phyloP scores from a whole-genome alignment of 306 rosid species.

The Trifolium repens region DNA sequence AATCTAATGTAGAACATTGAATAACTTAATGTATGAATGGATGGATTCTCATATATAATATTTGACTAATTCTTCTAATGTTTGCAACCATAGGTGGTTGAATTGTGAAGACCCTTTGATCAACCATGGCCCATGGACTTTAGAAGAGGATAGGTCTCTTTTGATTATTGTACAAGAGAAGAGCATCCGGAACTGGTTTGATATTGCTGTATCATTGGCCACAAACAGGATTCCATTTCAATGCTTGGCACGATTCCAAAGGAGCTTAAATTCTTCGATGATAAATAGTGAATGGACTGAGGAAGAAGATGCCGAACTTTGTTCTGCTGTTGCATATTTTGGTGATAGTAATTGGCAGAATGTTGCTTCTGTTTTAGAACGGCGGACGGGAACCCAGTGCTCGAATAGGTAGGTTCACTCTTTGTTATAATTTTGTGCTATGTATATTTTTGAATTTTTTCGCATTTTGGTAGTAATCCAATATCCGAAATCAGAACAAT shows the following conservation, averaged over 20 bases:
- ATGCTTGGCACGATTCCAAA: conserved; percentile 88
- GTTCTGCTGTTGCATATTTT: conserved; percentile 64
- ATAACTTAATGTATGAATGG: conserved; percentile 17
- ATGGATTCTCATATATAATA: conserved; percentile 30
- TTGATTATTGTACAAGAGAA: conserved; percentile 62
- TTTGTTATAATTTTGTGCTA: conserved; percentile 18
- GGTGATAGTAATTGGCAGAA: conserved; percentile 84
- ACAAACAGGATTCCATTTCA: conserved; percentile 93
- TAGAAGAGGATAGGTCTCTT: conserved; percentile 74
- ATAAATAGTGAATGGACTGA: conserved; percentile 89
- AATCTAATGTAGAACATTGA: conserved; percentile 12
- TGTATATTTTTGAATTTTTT: neutral
- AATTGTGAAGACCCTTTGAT: conserved; percentile 93
- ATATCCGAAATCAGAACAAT: conserved; percentile 9
- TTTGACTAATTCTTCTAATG: conserved; percentile 31
- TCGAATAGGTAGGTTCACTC: conserved; percentile 81
- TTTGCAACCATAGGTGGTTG: conserved; percentile 73
- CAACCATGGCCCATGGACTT: conserved; percentile 69
- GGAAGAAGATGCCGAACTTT: conserved; percentile 85
- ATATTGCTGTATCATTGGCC: conserved; percentile 65
- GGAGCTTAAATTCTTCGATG: conserved; percentile 89
- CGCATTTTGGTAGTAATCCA: neutral
- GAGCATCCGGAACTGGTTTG: conserved; percentile 79
- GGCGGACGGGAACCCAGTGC: conserved; percentile 91
- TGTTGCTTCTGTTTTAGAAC: conserved; percentile 82